Conservation (phyloP, 139 green algal species). For the Closterium sp. region DNA sequence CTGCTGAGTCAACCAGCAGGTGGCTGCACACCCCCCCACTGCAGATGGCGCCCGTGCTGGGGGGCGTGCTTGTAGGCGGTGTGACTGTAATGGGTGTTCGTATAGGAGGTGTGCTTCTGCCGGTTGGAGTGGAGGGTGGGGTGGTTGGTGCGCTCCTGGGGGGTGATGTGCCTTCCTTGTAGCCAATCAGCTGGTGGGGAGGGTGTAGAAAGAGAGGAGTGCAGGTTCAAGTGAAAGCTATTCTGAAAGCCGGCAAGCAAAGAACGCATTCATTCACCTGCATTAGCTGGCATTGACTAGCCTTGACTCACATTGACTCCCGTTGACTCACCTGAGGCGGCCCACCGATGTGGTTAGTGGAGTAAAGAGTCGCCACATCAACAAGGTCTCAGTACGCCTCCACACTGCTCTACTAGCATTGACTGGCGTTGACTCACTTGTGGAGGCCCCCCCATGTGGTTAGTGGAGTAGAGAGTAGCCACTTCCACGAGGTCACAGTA, state of each 20-base stretch:
- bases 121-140: not conserved
- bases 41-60: too few species aligned
- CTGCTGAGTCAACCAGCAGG: constrained; percentile 11
- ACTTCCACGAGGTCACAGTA: constrained; percentile 19
- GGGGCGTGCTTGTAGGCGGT: too few species aligned
- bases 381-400: not conserved
- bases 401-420: not conserved
- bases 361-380: not conserved
- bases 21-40: not conserved
- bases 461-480: constrained; percentile 16
- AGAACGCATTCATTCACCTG: not conserved
- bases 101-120: too few species aligned
- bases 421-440: not conserved
- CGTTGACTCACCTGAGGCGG: not conserved
- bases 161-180: constrained; percentile 6
- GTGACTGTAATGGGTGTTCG: too few species aligned
- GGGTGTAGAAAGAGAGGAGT: not conserved
- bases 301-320: too few species aligned
- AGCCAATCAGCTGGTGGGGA: not conserved
- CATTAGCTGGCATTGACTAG: too few species aligned
- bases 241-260: too few species aligned
- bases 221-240: too few species aligned
- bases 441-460: constrained; percentile 7
- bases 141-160: not conserved
- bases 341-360: not conserved